These are phyloP conservation scores for Cucumis melo DNA, from an alignment of 306 rosid species.

Conservation along the genomic window DNA sequence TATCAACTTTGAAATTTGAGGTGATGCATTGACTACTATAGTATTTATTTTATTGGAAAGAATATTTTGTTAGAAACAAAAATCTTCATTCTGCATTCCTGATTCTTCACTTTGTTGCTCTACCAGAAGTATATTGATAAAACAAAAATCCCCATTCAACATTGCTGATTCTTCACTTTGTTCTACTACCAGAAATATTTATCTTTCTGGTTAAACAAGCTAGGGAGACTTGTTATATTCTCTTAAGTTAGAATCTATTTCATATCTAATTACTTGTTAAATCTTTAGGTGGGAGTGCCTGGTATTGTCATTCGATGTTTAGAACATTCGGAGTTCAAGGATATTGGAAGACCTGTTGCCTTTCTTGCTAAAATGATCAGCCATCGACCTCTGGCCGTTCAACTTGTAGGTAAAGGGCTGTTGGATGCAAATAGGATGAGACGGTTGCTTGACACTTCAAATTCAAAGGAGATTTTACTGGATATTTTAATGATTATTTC, in stretches of 20 bases:
- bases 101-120: conserved; percentile 13
- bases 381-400: conserved; percentile 67
- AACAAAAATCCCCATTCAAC: not conserved
- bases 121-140: not conserved
- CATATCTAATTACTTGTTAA: conserved; percentile 12
- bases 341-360: conserved; percentile 76
- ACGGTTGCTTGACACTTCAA: conserved; percentile 46
- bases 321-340: conserved; percentile 53
- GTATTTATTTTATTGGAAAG: not conserved
- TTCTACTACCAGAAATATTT: not conserved
- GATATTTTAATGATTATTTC: conserved; percentile 84
- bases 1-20: not conserved
- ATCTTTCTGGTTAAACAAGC: not conserved
- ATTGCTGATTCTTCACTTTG: too few relatives aligned
- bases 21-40: not conserved
- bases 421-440: conserved; percentile 64
- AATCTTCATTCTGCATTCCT: not conserved
- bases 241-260: not conserved
- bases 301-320: conserved; percentile 52
- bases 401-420: conserved; percentile 76
- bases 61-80: not conserved
- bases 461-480: conserved; percentile 62
- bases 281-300: conserved; percentile 78
- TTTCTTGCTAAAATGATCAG: conserved; percentile 82
- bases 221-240: not conserved